Conservation (phyloP, 768 basidiomycete genomes). For the Strobilomyces dryophilus region DNA sequence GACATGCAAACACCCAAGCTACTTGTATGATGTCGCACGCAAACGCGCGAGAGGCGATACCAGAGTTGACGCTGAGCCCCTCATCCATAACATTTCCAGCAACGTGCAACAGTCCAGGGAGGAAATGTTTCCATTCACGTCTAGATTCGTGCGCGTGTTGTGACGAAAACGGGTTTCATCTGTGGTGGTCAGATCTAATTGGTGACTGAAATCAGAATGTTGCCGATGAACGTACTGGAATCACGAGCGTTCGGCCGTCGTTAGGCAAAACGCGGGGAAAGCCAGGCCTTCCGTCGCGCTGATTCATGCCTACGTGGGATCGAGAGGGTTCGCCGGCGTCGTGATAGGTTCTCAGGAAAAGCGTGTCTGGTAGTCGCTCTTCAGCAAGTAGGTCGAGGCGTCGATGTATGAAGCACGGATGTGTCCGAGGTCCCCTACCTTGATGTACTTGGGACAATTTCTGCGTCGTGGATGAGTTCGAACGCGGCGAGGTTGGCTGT, state of each 20-base stretch:
- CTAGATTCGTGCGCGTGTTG: too few relatives aligned
- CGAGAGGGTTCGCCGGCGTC: slow-evolving; percentile 41
- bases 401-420: slow-evolving; percentile 37
- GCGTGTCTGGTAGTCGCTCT: slow-evolving; percentile 49
- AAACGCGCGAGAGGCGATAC: too few relatives aligned
- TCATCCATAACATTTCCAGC: too few relatives aligned
- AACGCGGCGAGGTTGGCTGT: not conserved
- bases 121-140: too few relatives aligned
- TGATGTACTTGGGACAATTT: slow-evolving; percentile 72
- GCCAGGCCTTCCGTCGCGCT: slow-evolving; percentile 58
- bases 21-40: too few relatives aligned
- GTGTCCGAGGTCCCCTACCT: slow-evolving; percentile 45
- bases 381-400: slow-evolving; percentile 28
- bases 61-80: too few relatives aligned
- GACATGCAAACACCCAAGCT: too few relatives aligned
- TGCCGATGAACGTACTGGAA: slow-evolving; percentile 41
- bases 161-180: too few relatives aligned
- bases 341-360: slow-evolving; percentile 56
- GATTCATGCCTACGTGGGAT: slow-evolving; percentile 65
- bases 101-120: too few relatives aligned
- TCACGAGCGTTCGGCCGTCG: slow-evolving; percentile 50
- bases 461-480: slow-evolving; percentile 26
- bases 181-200: too few relatives aligned
- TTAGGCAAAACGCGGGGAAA: slow-evolving; percentile 54
- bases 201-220: too few relatives aligned